phyloP scores from a whole-genome alignment of 306 rosid species.

The Fragaria ananassa region DNA sequence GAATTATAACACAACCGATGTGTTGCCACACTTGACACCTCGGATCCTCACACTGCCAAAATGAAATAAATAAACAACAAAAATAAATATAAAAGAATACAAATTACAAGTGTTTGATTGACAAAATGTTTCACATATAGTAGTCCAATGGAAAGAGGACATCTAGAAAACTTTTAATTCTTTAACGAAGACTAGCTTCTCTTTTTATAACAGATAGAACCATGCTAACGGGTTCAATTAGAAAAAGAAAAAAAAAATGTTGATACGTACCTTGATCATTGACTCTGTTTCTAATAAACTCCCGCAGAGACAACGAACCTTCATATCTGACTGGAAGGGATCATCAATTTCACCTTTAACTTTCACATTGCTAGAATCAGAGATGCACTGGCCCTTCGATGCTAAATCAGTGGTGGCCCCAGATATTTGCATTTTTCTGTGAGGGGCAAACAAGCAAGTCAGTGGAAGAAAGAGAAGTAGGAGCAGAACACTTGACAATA shows the following conservation, averaged over 20 bases:
- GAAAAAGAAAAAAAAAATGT: background rate
- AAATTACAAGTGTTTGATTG: background rate
- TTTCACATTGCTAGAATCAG: conserved; percentile 80
- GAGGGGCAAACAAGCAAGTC: conserved; percentile 9
- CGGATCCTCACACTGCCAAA: conserved; percentile 83
- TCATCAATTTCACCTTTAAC: conserved; percentile 79
- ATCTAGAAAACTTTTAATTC: background rate
- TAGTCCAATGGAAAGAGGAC: background rate
- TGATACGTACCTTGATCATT: conserved; percentile 64
- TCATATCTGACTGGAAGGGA: conserved; percentile 55
- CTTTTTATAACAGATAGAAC: background rate
- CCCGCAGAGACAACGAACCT: conserved; percentile 92
- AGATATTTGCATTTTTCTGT: conserved; percentile 92
- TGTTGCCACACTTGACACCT: conserved; percentile 95
- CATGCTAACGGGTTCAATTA: background rate
- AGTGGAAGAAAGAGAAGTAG: conserved; percentile 6
- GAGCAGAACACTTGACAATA: background rate
- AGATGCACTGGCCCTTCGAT: conserved; percentile 72
- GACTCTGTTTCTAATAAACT: conserved; percentile 72
- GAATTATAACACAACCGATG: conserved; percentile 76
- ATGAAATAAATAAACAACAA: background rate
- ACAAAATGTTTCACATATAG: background rate
- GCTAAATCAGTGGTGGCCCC: conserved; percentile 91
- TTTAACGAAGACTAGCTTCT: background rate
- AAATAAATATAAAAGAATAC: background rate